Evolutionary conservation across 495 filamentous ascomycete species (phyloP), one percentile per base, ranked within the genome.

Genomic region (Glutinoglossum americanum): DNA sequence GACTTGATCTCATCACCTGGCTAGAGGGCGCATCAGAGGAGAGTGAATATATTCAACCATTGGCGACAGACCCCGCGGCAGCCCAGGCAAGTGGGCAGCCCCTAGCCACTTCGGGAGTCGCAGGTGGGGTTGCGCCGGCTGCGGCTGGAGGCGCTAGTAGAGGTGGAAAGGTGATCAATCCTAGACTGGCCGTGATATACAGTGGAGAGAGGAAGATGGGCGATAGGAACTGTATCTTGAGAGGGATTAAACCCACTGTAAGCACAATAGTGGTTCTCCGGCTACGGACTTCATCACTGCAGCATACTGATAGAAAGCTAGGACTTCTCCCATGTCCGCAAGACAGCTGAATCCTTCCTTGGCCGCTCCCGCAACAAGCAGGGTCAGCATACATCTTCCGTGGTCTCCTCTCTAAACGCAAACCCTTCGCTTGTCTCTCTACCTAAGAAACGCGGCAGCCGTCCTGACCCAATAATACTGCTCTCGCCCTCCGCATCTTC

Each of bases 401-500:
- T 69, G 57, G 54, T 8, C 69, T 73, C 41, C 75, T 73, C 63
- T 73, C 74, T 57, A 75, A 77, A 62, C 66, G n/a, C 59, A n/a
- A 61, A 58, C 21, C 60, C 62, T 23, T 57, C 64, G 4, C 62
- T 68, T 32, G 63, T 81, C 33, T 67, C 66, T 62, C 60, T 68
- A 61, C 56, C 62, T 27, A 73, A 78, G 63, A 77, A 76, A 57
- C 69, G 75, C 57, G 68, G 69, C 64, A 76, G 78, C 15, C 80
- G 87, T 37, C 79, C 80, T 54, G 89, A 98, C 65, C 93, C 93
- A 23, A 99, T 99, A 70, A 95, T 99, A 71, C 80, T 99, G 15
- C 82, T 99, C 64, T 97, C 93, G 2, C 92, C 93, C n/a, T 96
- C 89, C 30, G 93, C 93, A 33, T 95, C 89, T 23, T 90, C 90